Base-by-base conservation (phyloP, 352 stramenopile genomes). In the Globisporangium splendens region DNA sequence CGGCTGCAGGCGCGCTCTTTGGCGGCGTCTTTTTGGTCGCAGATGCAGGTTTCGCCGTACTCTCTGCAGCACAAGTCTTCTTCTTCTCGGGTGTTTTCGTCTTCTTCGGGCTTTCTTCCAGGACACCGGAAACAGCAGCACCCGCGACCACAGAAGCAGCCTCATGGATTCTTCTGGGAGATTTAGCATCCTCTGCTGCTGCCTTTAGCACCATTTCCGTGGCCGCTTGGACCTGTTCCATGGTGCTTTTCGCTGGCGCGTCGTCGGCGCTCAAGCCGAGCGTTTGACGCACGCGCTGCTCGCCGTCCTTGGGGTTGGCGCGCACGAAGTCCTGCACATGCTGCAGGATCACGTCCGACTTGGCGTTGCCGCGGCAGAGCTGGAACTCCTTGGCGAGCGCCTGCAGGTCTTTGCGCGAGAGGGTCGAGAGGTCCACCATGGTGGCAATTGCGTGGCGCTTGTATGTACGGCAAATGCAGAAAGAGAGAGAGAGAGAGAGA, bases 321-420 rank as follows among this genome's bases (percentile, higher is more conserved):
- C 69, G 56, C 49, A 88, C 51, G 56, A 84, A 84, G 35, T 74
- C 46, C 53, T 69, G 57, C 18, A 79, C 62, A 50, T 83, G 68
- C 52, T 73, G 56, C 28, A 83, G 44, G 51, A 89, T 86, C 42
- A 87, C 72, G 46, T 89, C 75, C 15, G 75, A 86, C 66, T 88
- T 88, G 60, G 74, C 72, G 50, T 90, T 90, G 24, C 68, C 80
- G 42, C 70, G 72, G 46, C 80, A 90, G 31, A 88, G 60, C 62
- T 83, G 63, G 50, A 90, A 59, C 61, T 88, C 76, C 53, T 81
- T 83, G 18, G 78, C 80, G 52, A 90, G 65, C 47, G 68, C 65
- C 68, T 90, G 80, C 56, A 90, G 69, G 58, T 83, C 76, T 14
- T 80, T 78, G 46, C 80, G 77, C 35, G 76, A 85, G 17, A 85